These are phyloP conservation scores for Orbilia quercus DNA, from an alignment of 2,329 filamentous ascomycete genomes.

Conservation along the genomic window DNA sequence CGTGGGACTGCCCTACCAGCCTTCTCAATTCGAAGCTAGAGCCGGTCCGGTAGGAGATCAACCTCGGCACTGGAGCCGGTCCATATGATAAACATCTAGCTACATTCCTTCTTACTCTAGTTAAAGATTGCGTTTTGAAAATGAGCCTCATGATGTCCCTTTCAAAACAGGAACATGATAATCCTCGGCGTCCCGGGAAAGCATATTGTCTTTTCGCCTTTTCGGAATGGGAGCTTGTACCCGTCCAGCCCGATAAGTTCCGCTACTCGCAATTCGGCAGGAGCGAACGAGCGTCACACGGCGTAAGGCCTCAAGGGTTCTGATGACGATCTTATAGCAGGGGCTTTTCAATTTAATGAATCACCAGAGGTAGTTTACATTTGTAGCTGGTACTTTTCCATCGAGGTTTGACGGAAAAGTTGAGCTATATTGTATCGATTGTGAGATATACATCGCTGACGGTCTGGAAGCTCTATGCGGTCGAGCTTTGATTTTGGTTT, in stretches of 20 bases:
- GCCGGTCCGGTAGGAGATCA: background rate
- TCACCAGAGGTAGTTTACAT: background rate
- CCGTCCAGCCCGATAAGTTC: conserved; percentile 23
- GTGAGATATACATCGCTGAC: background rate
- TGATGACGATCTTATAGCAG: conserved; percentile 18
- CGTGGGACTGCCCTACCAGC: conserved; percentile 21
- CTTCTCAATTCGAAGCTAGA: background rate
- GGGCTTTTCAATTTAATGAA: background rate
- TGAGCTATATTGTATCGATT: background rate
- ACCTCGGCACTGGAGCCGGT: conserved; percentile 2
- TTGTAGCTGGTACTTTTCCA: conserved; percentile 25
- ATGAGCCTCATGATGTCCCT: conserved; percentile 32
- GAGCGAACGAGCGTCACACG: conserved; percentile 15
- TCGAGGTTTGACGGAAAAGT: background rate
- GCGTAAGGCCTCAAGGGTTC: conserved; percentile 6
- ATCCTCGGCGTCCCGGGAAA: background rate
- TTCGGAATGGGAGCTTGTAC: conserved; percentile 37
- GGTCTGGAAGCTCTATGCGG: too few species aligned
- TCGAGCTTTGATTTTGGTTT: too few species aligned
- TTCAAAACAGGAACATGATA: conserved; percentile 15
- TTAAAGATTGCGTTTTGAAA: conserved; percentile 1
- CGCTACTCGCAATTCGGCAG: conserved; percentile 32
- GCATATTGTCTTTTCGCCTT: conserved; percentile 20
- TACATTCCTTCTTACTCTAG: too few species aligned
- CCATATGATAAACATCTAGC: background rate